A percentile compares a stretch with the other conserved stretches of the same genome.
Evolutionary conservation across 2,329 filamentous ascomycete species (phyloP).

Genomic region (Colletotrichum spaethianum): DNA sequence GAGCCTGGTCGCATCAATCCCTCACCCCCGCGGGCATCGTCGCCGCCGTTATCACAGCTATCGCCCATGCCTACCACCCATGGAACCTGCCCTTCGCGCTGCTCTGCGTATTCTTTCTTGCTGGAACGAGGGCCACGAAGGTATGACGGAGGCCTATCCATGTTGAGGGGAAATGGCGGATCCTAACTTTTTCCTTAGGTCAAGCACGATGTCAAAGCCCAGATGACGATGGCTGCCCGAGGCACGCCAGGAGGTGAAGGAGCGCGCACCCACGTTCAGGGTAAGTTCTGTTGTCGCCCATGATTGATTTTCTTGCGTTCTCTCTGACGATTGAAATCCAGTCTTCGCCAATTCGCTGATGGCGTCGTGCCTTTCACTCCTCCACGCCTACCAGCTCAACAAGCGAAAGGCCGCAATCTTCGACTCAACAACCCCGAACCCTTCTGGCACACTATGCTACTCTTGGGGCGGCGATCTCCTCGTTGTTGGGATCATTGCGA

Average conservation of each 20-base stretch:
- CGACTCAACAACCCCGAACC: conserved; percentile 49
- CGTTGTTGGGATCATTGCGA: conserved; percentile 77
- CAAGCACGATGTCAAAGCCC: conserved; percentile 89
- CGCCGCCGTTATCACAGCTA: conserved; percentile 51
- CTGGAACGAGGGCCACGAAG: conserved; percentile 87
- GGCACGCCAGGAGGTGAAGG: conserved; percentile 85
- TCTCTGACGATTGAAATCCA: conserved; percentile 44
- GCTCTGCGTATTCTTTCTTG: conserved; percentile 87
- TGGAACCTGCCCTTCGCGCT: conserved; percentile 93
- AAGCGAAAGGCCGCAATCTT: conserved; percentile 59
- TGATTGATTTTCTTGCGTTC: no score
- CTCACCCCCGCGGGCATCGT: conserved; percentile 59
- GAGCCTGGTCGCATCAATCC: conserved; percentile 80
- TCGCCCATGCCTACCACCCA: conserved; percentile 85
- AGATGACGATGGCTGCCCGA: conserved; percentile 82
- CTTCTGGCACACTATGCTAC: conserved; percentile 66
- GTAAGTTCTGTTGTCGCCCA: conserved; percentile 49
- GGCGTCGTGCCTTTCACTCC: conserved; percentile 75
- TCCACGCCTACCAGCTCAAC: conserved; percentile 73
- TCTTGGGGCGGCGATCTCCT: conserved; percentile 74
- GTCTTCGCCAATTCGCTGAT: conserved; percentile 90
- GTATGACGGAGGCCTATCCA: conserved; percentile 57
- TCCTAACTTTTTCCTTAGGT: conserved; percentile 65
- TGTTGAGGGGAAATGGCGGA: not conserved
- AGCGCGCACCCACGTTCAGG: conserved; percentile 87